Base-by-base conservation (phyloP, 805 yeast genomes). In the Danielia reshetovae region DNA sequence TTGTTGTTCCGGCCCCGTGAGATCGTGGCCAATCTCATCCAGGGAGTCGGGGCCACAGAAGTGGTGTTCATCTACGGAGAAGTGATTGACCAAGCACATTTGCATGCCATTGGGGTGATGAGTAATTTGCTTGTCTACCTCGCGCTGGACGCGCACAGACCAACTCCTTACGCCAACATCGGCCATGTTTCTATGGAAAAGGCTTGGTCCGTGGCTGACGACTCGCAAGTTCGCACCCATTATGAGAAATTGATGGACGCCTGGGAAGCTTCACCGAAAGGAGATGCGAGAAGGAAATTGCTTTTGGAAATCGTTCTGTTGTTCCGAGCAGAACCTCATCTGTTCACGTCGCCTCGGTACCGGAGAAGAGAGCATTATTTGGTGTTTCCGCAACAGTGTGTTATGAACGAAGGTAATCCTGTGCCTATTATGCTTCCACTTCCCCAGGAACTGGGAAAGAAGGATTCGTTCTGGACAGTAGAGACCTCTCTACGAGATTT, bases 171-270 rank as follows among this genome's bases (percentile, higher is more conserved):
- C 16, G 14, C 27, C 10, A 42, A 30, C 15, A 31, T 35, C 16
- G 13, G 15, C 14, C 29, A 9, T 23, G 43, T 51, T 4, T 40
- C 52, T 8, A 34, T 52, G 15, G 60, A 54, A 30, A 53, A 57
- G 33, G 54, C 58, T 16, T 60, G 66, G 66, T 54, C 63, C 2
- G 46, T 55, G 10, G 38, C 52, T 2, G 62, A 60, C 36, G 65
- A 57, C 17, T 32, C 55, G 8, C n/a, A 26, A 22, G 38, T 48
- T 5, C 24, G 51, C 5, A 41, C 57, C 36, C 49, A 52, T 11
- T 48, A 45, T 32, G 46, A 41, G 19, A 22, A 7, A 7, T 32
- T 24, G 11, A 21, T 30, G 15, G 31, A 30, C 18, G 12, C 17
- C 7, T 32, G 14, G 13, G 31, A 23, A 4, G 14, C 15, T n/a